Conservation (phyloP, 1,284 basidiomycete genomes). For the Blastosporella zonata region DNA sequence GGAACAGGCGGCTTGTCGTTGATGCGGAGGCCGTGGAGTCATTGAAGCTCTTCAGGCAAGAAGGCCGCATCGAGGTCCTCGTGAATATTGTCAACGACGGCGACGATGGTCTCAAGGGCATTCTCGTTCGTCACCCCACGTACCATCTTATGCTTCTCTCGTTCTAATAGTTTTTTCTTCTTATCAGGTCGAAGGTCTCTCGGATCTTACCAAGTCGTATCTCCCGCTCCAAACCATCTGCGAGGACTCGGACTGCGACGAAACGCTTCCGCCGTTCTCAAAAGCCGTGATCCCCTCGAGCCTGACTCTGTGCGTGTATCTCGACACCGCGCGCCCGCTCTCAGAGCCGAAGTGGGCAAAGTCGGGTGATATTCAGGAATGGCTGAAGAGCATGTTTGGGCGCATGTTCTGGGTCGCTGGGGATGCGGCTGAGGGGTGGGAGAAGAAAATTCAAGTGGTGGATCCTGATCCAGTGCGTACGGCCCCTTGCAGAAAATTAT, state of each 20-base stretch:
- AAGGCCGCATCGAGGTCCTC: slow-evolving; percentile 83
- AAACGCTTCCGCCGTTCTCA: slow-evolving; percentile 67
- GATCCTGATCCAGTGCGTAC: slow-evolving; percentile 90
- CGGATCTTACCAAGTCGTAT: slow-evolving; percentile 70
- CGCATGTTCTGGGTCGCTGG: slow-evolving; percentile 78
- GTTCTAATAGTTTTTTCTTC: slow-evolving; percentile 14
- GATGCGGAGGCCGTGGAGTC: slow-evolving; percentile 85
- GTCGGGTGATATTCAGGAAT: slow-evolving; percentile 89
- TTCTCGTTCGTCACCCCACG: slow-evolving; percentile 52
- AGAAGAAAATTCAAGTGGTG: slow-evolving; percentile 85
- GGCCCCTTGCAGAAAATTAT: not conserved
- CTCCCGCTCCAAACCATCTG: slow-evolving; percentile 49
- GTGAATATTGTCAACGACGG: slow-evolving; percentile 58
- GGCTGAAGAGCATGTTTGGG: slow-evolving; percentile 86
- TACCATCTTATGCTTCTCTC: slow-evolving; percentile 2
- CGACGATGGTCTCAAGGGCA: slow-evolving; percentile 63
- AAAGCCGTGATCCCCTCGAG: slow-evolving; percentile 50
- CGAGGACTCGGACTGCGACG: slow-evolving; percentile 39
- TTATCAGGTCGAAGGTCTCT: slow-evolving; percentile 79
- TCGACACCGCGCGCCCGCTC: slow-evolving; percentile 84
- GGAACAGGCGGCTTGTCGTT: slow-evolving; percentile 81
- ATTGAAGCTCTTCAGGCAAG: slow-evolving; percentile 77
- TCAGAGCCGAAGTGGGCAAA: slow-evolving; percentile 97
- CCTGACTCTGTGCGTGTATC: slow-evolving; percentile 58
- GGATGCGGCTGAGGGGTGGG: slow-evolving; percentile 80